phyloP scores from a whole-genome alignment of 1,284 basidiomycete species.

The Cutaneotrichosporon sp. region DNA sequence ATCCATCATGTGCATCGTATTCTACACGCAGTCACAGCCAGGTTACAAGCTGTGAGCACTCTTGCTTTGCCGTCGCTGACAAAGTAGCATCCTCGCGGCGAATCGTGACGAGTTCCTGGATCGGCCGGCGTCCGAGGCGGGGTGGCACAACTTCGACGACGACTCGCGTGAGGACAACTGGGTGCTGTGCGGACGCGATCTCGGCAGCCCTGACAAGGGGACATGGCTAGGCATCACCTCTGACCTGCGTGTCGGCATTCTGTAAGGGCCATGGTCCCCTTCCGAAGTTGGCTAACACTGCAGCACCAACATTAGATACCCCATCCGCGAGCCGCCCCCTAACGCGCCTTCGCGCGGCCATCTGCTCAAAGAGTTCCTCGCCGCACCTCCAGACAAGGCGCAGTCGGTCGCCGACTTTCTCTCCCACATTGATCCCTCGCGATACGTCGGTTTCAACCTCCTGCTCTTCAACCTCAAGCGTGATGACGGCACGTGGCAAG shows the following conservation, averaged over 20 bases:
- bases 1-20: slow-evolving; percentile 47
- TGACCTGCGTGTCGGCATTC: slow-evolving; percentile 43
- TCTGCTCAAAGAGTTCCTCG: slow-evolving; percentile 40
- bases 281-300: neutral
- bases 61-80: neutral
- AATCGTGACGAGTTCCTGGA: slow-evolving; percentile 52
- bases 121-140: slow-evolving; percentile 41
- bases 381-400: slow-evolving; percentile 19
- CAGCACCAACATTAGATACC: slow-evolving; percentile 49
- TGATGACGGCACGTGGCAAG: slow-evolving; percentile 6
- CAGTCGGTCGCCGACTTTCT: slow-evolving; percentile 29
- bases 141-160: slow-evolving; percentile 49
- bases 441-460: slow-evolving; percentile 53
- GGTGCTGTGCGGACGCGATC: slow-evolving; percentile 42
- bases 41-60: slow-evolving; percentile 45
- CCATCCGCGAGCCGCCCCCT: slow-evolving; percentile 24
- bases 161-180: slow-evolving; percentile 5
- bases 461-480: slow-evolving; percentile 39
- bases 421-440: slow-evolving; percentile 19
- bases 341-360: slow-evolving; percentile 38
- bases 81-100: slow-evolving; percentile 43
- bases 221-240: slow-evolving; percentile 49
- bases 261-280: slow-evolving; percentile 32
- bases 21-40: slow-evolving; percentile 45
- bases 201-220: slow-evolving; percentile 33